Evolutionary conservation across 2,329 filamentous ascomycete species (phyloP).

Genomic region (Alternaria sp.): DNA sequence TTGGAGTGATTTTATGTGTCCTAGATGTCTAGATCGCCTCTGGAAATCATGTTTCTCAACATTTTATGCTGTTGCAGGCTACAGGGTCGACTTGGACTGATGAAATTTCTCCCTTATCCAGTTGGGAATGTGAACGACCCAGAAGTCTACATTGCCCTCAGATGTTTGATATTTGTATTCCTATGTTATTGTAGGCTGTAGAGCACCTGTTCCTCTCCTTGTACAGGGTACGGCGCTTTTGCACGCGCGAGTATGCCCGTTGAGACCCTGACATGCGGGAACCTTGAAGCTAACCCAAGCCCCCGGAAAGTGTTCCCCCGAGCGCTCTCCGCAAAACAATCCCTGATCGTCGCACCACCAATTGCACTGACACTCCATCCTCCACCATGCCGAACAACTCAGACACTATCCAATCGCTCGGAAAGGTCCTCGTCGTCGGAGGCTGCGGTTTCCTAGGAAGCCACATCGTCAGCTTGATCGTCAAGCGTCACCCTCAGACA

Average conservation of each 20-base stretch:
- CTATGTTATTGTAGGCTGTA: neutral
- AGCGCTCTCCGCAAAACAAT: slow-evolving; percentile 25
- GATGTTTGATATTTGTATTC: neutral
- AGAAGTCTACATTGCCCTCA: neutral
- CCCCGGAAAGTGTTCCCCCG: slow-evolving; percentile 19
- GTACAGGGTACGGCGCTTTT: neutral
- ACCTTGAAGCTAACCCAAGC: slow-evolving; percentile 6
- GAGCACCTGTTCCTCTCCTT: neutral
- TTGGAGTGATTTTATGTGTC: neutral
- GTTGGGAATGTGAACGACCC: neutral
- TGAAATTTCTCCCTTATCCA: neutral
- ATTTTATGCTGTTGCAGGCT: neutral
- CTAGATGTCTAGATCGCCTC: neutral
- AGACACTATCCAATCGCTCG: slow-evolving; percentile 43
- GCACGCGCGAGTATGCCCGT: neutral
- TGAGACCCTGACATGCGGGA: slow-evolving; percentile 22
- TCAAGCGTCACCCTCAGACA: slow-evolving; percentile 49
- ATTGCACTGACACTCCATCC: slow-evolving; percentile 13
- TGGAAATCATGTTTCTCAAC: neutral
- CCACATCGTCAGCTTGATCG: slow-evolving; percentile 58
- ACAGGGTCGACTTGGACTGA: neutral
- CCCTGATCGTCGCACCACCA: slow-evolving; percentile 15
- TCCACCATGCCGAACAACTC: slow-evolving; percentile 23
- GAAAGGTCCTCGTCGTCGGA: slow-evolving; percentile 57
- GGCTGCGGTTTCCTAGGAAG: slow-evolving; percentile 60